Base-by-base conservation (phyloP, 2,329 filamentous ascomycete species). In the Venturia pyrina region DNA sequence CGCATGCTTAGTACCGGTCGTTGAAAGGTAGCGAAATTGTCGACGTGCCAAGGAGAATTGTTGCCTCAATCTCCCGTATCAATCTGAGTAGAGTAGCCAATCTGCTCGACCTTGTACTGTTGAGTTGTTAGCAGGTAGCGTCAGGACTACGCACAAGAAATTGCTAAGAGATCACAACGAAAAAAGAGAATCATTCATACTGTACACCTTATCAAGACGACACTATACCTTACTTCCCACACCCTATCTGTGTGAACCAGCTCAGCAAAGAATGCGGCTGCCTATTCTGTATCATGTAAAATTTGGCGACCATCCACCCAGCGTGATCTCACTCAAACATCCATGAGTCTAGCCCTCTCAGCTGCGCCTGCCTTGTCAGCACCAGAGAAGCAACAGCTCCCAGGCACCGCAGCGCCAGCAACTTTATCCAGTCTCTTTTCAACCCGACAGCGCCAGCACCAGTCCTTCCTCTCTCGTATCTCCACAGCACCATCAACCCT, bases 401-500 rank as follows among this genome's bases (percentile, higher is more conserved):
- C 21, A 8, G 53, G 53, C 53, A 59, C 17, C 15, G 32, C 53
- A 37, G 32, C 53, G 19, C 53, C 53, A 37, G 53, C 32, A 37
- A n/a, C 19, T 19, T 2, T 2, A 4, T 37, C 32, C 28, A 34
- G 7, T 17, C 11, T 59, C 32, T 59, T 59, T 15, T 59, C 28
- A 19, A 28, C 28, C 32, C 53, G 53, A 13, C 60, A 62, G 5
- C 60, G 32, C 60, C 60, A 62, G 28, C 60, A 62, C 40, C 40
- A 43, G 17, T 62, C 60, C 19, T 62, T 62, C 40, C 28, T 62
- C 60, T 62, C 60, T 40, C 24, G 15, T 4, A 62, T 43, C 40
- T 62, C 60, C 15, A 41, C 60, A 43, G 60, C 60, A 44, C 60
- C 60, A 62, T 62, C 60, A 28, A 62, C 37, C 15, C 60, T 28